These are phyloP conservation scores for Mycena crocata DNA, from an alignment of 768 basidiomycete species.

Conservation along the genomic window DNA sequence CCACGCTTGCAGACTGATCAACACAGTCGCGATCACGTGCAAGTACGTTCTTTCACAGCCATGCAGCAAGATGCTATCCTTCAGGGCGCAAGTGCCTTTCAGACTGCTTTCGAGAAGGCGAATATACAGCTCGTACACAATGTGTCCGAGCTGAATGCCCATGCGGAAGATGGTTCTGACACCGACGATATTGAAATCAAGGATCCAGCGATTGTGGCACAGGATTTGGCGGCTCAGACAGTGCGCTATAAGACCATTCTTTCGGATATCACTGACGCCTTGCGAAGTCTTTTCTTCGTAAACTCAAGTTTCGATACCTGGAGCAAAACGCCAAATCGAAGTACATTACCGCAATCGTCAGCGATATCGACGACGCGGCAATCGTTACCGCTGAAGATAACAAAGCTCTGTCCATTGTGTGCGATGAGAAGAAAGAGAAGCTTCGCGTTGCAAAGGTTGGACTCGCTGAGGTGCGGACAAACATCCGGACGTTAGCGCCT, in stretches of 20 bases:
- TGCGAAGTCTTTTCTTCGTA: slow-evolving; percentile 73
- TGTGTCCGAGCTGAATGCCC: slow-evolving; percentile 49
- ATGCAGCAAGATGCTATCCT: slow-evolving; percentile 35
- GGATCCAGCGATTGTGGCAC: slow-evolving; percentile 68
- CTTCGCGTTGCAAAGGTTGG: slow-evolving; percentile 74
- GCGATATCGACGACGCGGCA: slow-evolving; percentile 79
- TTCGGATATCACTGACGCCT: neutral
- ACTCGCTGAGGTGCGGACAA: slow-evolving; percentile 70
- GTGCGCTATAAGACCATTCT: slow-evolving; percentile 51
- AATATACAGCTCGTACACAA: slow-evolving; percentile 53
- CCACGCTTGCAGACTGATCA: too few species aligned
- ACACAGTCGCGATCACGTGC: slow-evolving; percentile 1
- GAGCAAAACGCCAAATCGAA: slow-evolving; percentile 93
- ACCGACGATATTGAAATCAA: slow-evolving; percentile 49
- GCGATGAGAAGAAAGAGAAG: slow-evolving; percentile 77
- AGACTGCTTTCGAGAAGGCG: slow-evolving; percentile 47
- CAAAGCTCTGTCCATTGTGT: slow-evolving; percentile 66
- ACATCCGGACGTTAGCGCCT: slow-evolving; percentile 72
- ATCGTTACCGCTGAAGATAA: slow-evolving; percentile 86
- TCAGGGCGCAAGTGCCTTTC: slow-evolving; percentile 44
- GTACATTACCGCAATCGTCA: slow-evolving; percentile 88
- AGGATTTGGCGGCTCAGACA: slow-evolving; percentile 69
- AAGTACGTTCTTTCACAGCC: neutral
- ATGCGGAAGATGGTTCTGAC: slow-evolving; percentile 51
- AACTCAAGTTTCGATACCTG: slow-evolving; percentile 89